Conservation (phyloP, 257 asterid species). For the Henckelia pumila region DNA sequence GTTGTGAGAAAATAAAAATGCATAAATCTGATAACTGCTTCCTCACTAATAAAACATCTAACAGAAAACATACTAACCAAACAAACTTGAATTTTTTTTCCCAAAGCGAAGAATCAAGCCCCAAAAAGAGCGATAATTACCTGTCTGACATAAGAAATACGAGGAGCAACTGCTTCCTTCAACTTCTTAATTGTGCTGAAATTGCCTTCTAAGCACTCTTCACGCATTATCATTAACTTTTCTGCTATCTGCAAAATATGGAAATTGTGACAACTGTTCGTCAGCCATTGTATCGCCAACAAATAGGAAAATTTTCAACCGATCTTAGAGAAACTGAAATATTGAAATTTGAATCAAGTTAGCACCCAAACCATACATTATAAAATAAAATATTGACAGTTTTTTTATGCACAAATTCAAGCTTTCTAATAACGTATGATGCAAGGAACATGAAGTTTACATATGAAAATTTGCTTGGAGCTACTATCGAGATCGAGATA, state of each 20-base stretch:
- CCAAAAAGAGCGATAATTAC: conserved; percentile 23
- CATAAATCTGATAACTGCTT: too few species aligned
- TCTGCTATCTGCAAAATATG: conserved; percentile 41
- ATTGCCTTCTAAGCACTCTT: conserved; percentile 63
- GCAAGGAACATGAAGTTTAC: too few species aligned
- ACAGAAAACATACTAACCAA: too few species aligned
- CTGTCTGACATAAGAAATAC: conserved; percentile 39
- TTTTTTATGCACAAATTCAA: background rate
- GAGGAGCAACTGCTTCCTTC: conserved; percentile 38
- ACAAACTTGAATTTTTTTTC: too few species aligned
- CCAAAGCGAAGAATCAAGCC: background rate
- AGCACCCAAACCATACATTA: background rate
- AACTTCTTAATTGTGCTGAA: conserved; percentile 46
- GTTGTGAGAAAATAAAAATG: too few species aligned
- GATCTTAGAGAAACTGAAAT: background rate
- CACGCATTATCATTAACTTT: conserved; percentile 66
- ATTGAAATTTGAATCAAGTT: background rate
- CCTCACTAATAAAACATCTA: too few species aligned
- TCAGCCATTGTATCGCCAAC: too few species aligned
- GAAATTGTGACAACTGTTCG: background rate
- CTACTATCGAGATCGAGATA: too few species aligned
- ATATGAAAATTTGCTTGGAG: too few species aligned
- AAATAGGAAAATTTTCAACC: too few species aligned
- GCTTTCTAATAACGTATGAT: too few species aligned
- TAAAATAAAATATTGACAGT: background rate